Evolutionary conservation across 352 stramenopile species (phyloP).

Genomic region (Phytopythium kandeliae): DNA sequence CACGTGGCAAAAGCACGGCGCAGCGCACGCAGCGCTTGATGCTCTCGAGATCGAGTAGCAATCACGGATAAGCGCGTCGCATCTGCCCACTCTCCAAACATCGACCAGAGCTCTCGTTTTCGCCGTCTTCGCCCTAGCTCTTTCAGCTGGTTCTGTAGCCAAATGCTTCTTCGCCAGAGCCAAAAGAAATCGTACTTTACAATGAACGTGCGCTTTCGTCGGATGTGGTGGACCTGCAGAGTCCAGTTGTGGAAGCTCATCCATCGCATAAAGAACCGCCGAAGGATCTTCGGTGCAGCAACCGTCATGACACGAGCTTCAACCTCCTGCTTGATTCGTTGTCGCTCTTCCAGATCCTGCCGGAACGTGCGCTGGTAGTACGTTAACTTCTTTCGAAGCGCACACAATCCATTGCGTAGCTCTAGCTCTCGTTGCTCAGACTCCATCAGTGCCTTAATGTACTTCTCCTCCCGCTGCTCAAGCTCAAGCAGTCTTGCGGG

Average conservation of each 20-base stretch:
- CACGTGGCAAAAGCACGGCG: constrained; percentile 30
- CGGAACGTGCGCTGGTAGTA: constrained; percentile 33
- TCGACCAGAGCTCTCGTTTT: constrained; percentile 12
- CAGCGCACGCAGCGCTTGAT: constrained; percentile 22
- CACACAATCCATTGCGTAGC: constrained; percentile 40
- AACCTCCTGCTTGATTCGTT: constrained; percentile 57
- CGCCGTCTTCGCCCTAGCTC: constrained; percentile 18
- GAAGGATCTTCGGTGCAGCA: constrained; percentile 44
- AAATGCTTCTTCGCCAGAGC: constrained; percentile 46
- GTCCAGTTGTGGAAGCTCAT: constrained; percentile 47
- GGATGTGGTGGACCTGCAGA: constrained; percentile 39
- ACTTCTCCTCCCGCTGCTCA: constrained; percentile 63
- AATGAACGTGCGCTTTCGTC: constrained; percentile 38
- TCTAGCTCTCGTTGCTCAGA: constrained; percentile 73
- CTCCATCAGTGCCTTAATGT: constrained; percentile 70
- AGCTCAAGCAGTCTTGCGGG: constrained; percentile 36
- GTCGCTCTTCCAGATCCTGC: constrained; percentile 34
- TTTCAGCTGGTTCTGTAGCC: constrained; percentile 39
- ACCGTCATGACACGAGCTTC: constrained; percentile 27
- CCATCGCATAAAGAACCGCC: constrained; percentile 57
- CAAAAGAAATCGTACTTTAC: constrained; percentile 60
- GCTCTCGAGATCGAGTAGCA: constrained; percentile 19
- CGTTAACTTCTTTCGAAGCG: constrained; percentile 36
- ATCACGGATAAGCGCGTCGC: constrained; percentile 49
- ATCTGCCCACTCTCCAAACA: constrained; percentile 59